phyloP scores from a whole-genome alignment of 192 early-diverging fungal species.

The Coemansia sp. region DNA sequence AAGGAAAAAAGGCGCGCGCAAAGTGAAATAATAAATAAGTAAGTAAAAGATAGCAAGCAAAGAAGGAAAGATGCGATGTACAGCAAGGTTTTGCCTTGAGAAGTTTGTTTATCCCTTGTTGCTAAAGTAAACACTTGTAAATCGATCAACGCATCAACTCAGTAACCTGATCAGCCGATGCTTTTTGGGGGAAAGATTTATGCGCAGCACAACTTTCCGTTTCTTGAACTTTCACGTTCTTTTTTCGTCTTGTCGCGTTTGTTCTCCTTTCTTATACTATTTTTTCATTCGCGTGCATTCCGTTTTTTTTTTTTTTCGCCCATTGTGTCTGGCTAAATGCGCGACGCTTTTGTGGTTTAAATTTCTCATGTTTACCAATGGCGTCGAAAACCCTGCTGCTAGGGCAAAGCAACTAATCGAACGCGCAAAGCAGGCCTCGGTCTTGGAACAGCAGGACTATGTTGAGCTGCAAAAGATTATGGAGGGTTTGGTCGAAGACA shows the following conservation, averaged over 20 bases:
- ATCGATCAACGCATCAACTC: not conserved
- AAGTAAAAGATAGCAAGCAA: conserved; percentile 10
- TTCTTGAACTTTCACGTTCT: not conserved
- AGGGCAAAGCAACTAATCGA: conserved; percentile 16
- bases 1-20: not conserved
- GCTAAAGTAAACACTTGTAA: conserved; percentile 16
- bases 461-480: conserved; percentile 18
- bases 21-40: conserved; percentile 12
- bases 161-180: not conserved
- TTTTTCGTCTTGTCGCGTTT: not conserved
- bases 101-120: conserved; percentile 6
- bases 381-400: not conserved
- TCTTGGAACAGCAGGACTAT: not conserved
- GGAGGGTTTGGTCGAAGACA: conserved; percentile 12
- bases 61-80: not conserved
- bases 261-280: not conserved
- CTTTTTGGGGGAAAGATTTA: not conserved
- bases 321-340: conserved; percentile 13
- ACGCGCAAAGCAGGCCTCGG: not conserved
- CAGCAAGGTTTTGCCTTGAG: not conserved
- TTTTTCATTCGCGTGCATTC: not conserved
- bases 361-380: conserved; percentile 8
- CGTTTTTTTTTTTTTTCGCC: not conserved
- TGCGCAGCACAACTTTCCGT: conserved; percentile 1
- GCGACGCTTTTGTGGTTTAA: conserved; percentile 7